These are phyloP conservation scores for Lippia alba DNA, from an alignment of 305 asterid species.

Conservation along the genomic window DNA sequence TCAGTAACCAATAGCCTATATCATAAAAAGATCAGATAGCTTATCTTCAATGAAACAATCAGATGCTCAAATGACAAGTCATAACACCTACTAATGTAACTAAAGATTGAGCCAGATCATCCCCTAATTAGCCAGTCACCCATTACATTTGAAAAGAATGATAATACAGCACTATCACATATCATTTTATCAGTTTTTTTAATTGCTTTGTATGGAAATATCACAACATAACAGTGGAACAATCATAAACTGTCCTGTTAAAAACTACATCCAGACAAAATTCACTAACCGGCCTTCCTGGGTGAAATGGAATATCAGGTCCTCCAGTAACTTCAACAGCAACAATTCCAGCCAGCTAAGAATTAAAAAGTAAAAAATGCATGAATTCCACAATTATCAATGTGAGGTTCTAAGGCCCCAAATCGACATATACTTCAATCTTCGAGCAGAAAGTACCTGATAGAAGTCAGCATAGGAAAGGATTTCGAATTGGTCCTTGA, in stretches of 20 bases:
- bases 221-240: background rate
- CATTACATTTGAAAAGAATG: background rate
- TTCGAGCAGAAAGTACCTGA: constrained; percentile 48
- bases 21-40: background rate
- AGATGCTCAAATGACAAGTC: background rate
- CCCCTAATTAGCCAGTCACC: background rate
- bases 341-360: constrained; percentile 92
- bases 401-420: too few species aligned
- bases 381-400: background rate
- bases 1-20: background rate
- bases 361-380: constrained; percentile 36
- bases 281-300: constrained; percentile 81
- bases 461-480: constrained; percentile 82
- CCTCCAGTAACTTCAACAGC: constrained; percentile 96
- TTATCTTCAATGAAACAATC: background rate
- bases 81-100: background rate
- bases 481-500: constrained; percentile 76
- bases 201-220: background rate
- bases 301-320: constrained; percentile 95
- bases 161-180: background rate
- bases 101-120: background rate
- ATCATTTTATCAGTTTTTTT: background rate
- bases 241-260: background rate
- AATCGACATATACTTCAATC: too few species aligned
- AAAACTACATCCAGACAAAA: background rate